phyloP scores from a whole-genome alignment of 768 basidiomycete species.

The Phylloporus arenicola region DNA sequence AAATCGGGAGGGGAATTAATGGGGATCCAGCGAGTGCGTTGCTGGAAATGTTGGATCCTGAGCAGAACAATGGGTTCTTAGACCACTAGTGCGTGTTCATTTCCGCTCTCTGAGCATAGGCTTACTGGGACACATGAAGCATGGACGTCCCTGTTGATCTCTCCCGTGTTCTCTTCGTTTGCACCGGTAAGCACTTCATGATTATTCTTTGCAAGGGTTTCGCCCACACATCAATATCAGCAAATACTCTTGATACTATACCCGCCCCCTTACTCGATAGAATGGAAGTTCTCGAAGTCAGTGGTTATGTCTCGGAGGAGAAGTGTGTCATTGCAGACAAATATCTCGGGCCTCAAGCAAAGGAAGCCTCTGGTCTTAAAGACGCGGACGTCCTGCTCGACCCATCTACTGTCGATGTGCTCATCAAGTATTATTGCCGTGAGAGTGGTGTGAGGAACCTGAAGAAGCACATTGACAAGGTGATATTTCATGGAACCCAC shows the following conservation, averaged over 20 bases:
- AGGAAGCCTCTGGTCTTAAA: constrained; percentile 82
- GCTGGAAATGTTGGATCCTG: constrained; percentile 90
- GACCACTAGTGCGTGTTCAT: constrained; percentile 80
- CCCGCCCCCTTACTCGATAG: constrained; percentile 90
- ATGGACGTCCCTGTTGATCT: constrained; percentile 97
- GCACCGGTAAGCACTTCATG: constrained; percentile 52
- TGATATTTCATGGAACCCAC: constrained; percentile 25
- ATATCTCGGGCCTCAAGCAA: constrained; percentile 91
- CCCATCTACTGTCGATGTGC: constrained; percentile 67
- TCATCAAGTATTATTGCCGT: constrained; percentile 96
- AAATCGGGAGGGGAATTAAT: constrained; percentile 86
- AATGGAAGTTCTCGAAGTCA: constrained; percentile 95
- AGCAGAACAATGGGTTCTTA: constrained; percentile 91
- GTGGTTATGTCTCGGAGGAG: constrained; percentile 91
- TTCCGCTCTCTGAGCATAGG: background rate
- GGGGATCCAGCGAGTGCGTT: constrained; percentile 91
- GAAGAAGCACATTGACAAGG: constrained; percentile 99
- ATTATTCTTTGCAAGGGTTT: background rate
- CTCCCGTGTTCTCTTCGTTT: constrained; percentile 94
- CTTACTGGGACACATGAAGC: constrained; percentile 38
- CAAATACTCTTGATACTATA: constrained; percentile 90
- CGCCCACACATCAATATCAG: constrained; percentile 30
- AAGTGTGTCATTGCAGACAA: constrained; percentile 82
- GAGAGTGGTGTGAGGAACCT: constrained; percentile 95
- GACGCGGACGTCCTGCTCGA: constrained; percentile 79